Base-by-base conservation (phyloP, 2,329 filamentous ascomycete genomes). In the Phoma sp. region DNA sequence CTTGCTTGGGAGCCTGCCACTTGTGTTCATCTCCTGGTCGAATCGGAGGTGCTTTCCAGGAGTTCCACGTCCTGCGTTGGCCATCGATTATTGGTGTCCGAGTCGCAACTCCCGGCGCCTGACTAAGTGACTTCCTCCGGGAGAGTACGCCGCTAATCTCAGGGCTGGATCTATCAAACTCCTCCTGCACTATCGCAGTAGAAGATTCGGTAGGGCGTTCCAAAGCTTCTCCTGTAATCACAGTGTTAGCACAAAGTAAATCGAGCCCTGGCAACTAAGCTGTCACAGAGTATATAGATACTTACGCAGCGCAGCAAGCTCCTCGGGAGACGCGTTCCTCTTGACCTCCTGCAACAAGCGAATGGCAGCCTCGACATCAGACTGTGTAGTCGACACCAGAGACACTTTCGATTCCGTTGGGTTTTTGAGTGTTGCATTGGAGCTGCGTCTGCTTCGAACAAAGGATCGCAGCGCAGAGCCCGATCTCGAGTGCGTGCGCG, bases 281-380 rank as follows among this genome's bases (percentile, higher is more conserved):
- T 7, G 27, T 29, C 9, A 9, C 27, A 29, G 6, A 6, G 9
- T 29, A 29, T 29, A 6, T 7, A 22, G 24, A 29, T 14, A 67
- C 70, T 61, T 68, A 75, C 72, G 70, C 30, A 77, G 61, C 35
- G 79, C 77, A 23, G 77, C 78, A 29, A 81, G 67, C 51, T 81
- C 78, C 47, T 80, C 78, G 1, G 78, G 78, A 5, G 77, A 75
- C 1, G 77, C 79, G 38, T 70, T 79, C 64, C 77, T 80, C 64
- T 77, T 78, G 52, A 81, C 69, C 61, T 81, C 75, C 51, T 80
- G 75, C 55, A 81, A 58, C 32, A 82, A 67, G 25, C 68, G 68
- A 35, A 81, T 77, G 5, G 79, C 78, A 9, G 76, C 72, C 35
- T 76, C 75, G 32, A 81, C 55, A 54, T 82, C 79, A 35, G 79